phyloP scores from a whole-genome alignment of 2,329 filamentous ascomycete species.

The Pestalotiopsis sp. region DNA sequence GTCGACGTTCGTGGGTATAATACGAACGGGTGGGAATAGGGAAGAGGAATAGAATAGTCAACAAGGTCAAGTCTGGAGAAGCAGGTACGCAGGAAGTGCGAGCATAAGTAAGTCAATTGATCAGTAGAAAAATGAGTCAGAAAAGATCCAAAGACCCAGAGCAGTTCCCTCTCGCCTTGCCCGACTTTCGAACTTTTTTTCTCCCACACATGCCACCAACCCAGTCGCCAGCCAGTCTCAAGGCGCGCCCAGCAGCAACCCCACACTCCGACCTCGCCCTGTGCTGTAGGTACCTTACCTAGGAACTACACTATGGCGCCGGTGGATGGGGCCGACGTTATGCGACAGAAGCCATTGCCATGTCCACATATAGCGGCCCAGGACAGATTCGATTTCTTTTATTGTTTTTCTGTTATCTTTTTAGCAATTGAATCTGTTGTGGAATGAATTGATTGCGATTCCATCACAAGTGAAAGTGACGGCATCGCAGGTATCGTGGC shows the following conservation, averaged over 20 bases:
- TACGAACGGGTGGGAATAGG: neutral
- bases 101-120: neutral
- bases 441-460: neutral
- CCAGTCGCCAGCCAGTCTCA: neutral
- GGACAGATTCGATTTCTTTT: neutral
- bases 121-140: constrained; percentile 4
- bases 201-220: neutral
- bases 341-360: neutral
- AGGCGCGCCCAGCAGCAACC: neutral
- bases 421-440: neutral
- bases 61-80: neutral
- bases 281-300: neutral
- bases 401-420: neutral
- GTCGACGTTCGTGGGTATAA: neutral
- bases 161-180: constrained; percentile 5
- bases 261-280: neutral
- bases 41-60: neutral
- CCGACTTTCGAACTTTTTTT: constrained; percentile 5
- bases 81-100: neutral
- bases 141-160: neutral
- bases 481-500: neutral
- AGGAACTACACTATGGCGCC: neutral
- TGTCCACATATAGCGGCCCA: neutral
- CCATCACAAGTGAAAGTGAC: neutral
- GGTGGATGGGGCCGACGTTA: neutral